Conservation (phyloP, 768 basidiomycete species). For the Mycena filopes region DNA sequence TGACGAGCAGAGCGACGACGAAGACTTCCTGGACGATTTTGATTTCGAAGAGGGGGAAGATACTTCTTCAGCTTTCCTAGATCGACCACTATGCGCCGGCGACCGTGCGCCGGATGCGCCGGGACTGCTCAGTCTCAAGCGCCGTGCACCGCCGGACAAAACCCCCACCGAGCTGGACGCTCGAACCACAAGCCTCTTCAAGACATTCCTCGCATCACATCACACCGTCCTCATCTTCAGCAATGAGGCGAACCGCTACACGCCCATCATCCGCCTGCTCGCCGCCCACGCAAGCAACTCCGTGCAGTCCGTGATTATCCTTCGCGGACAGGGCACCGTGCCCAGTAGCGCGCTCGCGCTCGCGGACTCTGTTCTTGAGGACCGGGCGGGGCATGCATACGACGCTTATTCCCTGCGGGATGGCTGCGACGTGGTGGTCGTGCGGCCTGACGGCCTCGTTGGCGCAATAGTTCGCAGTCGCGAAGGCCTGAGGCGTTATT, state of each 20-base stretch:
- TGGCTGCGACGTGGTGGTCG: constrained; percentile 46
- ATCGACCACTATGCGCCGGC: constrained; percentile 48
- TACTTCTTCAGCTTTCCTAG: constrained; percentile 36
- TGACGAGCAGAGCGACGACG: constrained; percentile 44
- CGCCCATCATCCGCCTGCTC: constrained; percentile 24
- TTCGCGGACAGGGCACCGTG: constrained; percentile 32
- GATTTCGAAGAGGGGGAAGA: constrained; percentile 35
- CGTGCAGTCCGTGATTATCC: constrained; percentile 42
- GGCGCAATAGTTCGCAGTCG: constrained; percentile 51
- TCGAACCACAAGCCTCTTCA: constrained; percentile 44
- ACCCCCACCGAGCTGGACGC: constrained; percentile 15
- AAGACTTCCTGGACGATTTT: constrained; percentile 27
- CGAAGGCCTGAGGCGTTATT: constrained; percentile 47
- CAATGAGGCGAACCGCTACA: constrained; percentile 35
- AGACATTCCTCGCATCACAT: constrained; percentile 43
- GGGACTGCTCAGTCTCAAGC: constrained; percentile 38
- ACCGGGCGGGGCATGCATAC: constrained; percentile 51
- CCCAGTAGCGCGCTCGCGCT: constrained; percentile 12
- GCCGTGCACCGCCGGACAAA: constrained; percentile 5
- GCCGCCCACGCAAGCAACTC: constrained; percentile 37
- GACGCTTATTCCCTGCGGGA: constrained; percentile 47
- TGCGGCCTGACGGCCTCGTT: constrained; percentile 59
- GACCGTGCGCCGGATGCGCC: constrained; percentile 59
- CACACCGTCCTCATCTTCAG: constrained; percentile 57
- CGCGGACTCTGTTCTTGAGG: constrained; percentile 48